Conservation (phyloP, 2,329 filamentous ascomycete species). For the Didymella exigua region DNA sequence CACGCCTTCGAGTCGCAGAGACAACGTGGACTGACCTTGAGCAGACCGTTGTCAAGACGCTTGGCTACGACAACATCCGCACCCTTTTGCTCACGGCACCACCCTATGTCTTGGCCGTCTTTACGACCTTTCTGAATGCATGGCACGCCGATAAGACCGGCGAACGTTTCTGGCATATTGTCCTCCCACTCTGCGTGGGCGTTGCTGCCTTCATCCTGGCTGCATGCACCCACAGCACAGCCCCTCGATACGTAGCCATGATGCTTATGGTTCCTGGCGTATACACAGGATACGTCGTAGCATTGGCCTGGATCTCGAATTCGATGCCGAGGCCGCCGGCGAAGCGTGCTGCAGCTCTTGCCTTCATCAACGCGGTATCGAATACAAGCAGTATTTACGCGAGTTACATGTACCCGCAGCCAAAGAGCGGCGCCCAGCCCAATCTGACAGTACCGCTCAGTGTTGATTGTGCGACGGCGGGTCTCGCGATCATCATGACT, state of each 20-base stretch:
- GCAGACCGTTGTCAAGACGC: constrained; percentile 61
- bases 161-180: constrained; percentile 73
- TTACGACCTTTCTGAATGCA: constrained; percentile 68
- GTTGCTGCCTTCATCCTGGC: constrained; percentile 71
- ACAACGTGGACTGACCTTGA: not conserved
- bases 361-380: constrained; percentile 75
- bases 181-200: constrained; percentile 65
- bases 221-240: constrained; percentile 64
- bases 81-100: constrained; percentile 57
- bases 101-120: constrained; percentile 57
- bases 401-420: constrained; percentile 68
- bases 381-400: constrained; percentile 75
- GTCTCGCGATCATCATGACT: constrained; percentile 68
- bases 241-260: constrained; percentile 71
- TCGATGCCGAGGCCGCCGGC: constrained; percentile 76
- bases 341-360: constrained; percentile 74
- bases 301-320: constrained; percentile 76
- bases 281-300: constrained; percentile 67
- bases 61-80: constrained; percentile 61
- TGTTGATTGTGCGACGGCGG: constrained; percentile 70
- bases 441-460: constrained; percentile 64
- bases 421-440: constrained; percentile 37
- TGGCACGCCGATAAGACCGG: constrained; percentile 74
- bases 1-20: not conserved
- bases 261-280: constrained; percentile 71